Base-by-base conservation (phyloP, 345 rosid species). In the Ailanthus altissimus region DNA sequence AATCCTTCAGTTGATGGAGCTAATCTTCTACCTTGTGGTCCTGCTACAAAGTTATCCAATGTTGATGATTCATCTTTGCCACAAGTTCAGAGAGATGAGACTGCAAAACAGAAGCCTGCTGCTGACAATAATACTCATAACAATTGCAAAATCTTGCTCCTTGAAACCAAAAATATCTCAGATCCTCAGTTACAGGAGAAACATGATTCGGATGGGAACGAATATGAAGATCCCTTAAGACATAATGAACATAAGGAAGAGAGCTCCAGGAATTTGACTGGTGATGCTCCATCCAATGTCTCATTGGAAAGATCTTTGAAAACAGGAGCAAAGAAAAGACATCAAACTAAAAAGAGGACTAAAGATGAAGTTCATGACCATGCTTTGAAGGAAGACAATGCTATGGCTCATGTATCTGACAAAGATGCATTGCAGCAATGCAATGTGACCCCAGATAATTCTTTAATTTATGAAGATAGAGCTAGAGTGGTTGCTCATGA, bases 371-470 rank as follows among this genome's bases (percentile, higher is more conserved):
- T 61, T 18, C 38, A 49, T 46, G 45, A 81, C 50, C 81, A 43
- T 81, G 56, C 58, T 84, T 46, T 50, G 51, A 67, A 80, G 63
- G 84, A 83, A 76, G 69, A 36, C 21, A 32, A 65, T 62, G 53
- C 40, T 58, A 46, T 47, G 13, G 68, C 42, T 25, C 54, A 26
- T 40, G 59, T 60, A 47, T 59, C 77, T 68, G 73, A 64, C 42
- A 60, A 61, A 47, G 59, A 67, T 74, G 77, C 54, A 65, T 62
- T 68, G 10, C 58, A 61, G 57, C 49, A 18, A 20, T 73, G 67
- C 32, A 70, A 13, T 54, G 23, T 40, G 6, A 26, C 49, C 28
- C 32, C 54, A 1, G 60, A 74, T 21, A 66, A 51, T 65, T 53
- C 75, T 50, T 32, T 70, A 47, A 53, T 75, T 4, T 47, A 40